Percentiles rank a stretch among this genome's conserved stretches.
These are phyloP conservation scores for Agastache rugosa DNA, from an alignment of 257 asterid genomes.

Conservation along the genomic window DNA sequence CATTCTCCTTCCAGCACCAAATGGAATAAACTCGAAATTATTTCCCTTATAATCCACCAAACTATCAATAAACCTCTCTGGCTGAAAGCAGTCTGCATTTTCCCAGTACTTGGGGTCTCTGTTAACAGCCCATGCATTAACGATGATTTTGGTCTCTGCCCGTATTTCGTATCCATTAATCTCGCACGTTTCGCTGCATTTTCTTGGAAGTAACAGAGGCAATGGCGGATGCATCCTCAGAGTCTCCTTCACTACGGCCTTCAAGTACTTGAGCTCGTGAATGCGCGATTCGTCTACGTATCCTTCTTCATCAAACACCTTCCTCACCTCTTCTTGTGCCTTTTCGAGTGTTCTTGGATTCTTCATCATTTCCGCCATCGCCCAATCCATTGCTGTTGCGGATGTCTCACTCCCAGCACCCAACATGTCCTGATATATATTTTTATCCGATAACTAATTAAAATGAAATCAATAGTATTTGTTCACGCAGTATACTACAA, in stretches of 20 bases:
- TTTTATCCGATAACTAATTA: too few species aligned
- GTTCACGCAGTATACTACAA: too few species aligned
- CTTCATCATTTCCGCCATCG: too few species aligned
- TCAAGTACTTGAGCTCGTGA: too few species aligned
- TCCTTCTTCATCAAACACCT: constrained; percentile 12
- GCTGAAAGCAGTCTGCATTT: constrained; percentile 22
- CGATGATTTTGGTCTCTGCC: not conserved
- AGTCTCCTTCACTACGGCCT: too few species aligned
- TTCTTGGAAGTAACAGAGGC: constrained; percentile 28
- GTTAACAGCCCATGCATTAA: constrained; percentile 38
- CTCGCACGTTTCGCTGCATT: constrained; percentile 16
- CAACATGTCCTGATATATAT: too few species aligned
- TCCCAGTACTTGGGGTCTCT: constrained; percentile 37
- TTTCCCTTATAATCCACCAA: constrained; percentile 21
- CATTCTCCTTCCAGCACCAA: constrained; percentile 42
- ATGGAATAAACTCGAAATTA: constrained; percentile 32
- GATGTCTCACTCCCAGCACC: too few species aligned
- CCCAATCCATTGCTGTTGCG: too few species aligned
- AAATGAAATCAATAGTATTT: too few species aligned
- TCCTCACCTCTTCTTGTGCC: constrained; percentile 35
- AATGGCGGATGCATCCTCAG: too few species aligned
- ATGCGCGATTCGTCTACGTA: too few species aligned
- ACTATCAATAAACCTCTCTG: constrained; percentile 37
- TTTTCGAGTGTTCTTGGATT: too few species aligned
- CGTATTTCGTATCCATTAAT: constrained; percentile 32